These are phyloP conservation scores for Curvularia eragrostidis DNA, from an alignment of 2,329 filamentous ascomycete genomes.

Conservation along the genomic window DNA sequence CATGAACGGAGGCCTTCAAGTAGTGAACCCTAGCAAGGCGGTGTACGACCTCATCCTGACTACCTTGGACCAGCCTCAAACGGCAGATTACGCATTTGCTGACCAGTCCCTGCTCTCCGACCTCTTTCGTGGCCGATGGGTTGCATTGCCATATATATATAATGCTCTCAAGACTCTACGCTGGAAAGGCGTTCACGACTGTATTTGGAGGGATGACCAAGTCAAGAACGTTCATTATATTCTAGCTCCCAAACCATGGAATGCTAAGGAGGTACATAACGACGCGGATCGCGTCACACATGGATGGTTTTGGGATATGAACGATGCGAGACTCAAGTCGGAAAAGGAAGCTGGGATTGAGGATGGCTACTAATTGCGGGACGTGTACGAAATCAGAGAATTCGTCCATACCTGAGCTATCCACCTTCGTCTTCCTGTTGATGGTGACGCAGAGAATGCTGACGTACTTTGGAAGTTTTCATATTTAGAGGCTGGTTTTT, in stretches of 20 bases:
- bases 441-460: not conserved
- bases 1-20: conserved; percentile 67
- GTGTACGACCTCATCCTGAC: conserved; percentile 59
- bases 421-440: not conserved
- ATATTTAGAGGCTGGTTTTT: not conserved
- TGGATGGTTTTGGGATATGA: conserved; percentile 4
- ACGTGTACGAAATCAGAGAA: not conserved
- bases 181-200: conserved; percentile 61
- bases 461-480: not conserved
- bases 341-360: not conserved
- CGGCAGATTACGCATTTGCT: conserved; percentile 59
- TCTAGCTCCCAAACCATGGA: conserved; percentile 36
- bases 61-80: conserved; percentile 50
- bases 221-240: conserved; percentile 70
- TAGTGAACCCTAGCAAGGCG: conserved; percentile 61
- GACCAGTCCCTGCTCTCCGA: conserved; percentile 65
- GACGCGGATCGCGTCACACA: not conserved
- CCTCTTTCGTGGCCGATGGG: conserved; percentile 64
- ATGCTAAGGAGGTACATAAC: not conserved
- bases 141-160: conserved; percentile 65
- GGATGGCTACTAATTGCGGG: not conserved
- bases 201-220: conserved; percentile 66
- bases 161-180: conserved; percentile 66
- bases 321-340: not conserved
- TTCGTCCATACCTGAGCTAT: not conserved